A percentile compares a stretch with the other conserved stretches of the same genome.
These are phyloP conservation scores for Acacia acuminata DNA, from an alignment of 306 rosid species.

Conservation along the genomic window DNA sequence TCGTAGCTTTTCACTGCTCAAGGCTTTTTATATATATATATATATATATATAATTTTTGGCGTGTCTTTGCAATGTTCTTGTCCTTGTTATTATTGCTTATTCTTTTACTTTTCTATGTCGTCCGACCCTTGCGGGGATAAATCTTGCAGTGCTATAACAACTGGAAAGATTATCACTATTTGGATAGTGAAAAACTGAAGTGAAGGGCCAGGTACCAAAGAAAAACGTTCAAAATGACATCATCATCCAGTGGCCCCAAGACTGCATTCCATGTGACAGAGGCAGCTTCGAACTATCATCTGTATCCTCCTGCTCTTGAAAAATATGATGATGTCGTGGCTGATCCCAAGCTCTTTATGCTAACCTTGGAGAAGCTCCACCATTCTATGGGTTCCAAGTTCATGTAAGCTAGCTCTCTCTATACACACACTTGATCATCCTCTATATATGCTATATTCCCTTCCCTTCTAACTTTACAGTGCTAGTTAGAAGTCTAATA, in stretches of 20 bases:
- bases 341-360: conserved; percentile 60
- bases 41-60: background rate
- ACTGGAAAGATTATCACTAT: conserved; percentile 31
- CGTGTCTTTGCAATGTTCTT: background rate
- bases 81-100: background rate
- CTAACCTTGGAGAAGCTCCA: conserved; percentile 76
- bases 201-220: conserved; percentile 25
- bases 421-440: background rate
- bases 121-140: background rate
- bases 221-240: conserved; percentile 50
- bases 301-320: conserved; percentile 65
- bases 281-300: conserved; percentile 33
- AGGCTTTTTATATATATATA: too few relatives aligned
- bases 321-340: conserved; percentile 58
- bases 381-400: conserved; percentile 72
- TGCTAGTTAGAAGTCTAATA: background rate
- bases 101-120: background rate
- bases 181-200: conserved; percentile 35
- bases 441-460: background rate
- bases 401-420: conserved; percentile 53
- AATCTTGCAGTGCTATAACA: conserved; percentile 27
- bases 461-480: background rate
- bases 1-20: conserved; percentile 23
- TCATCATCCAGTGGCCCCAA: conserved; percentile 57
- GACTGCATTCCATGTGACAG: conserved; percentile 50